Evolutionary conservation across 2,329 filamentous ascomycete genomes (phyloP).

Genomic region (Epichloe coenophiala): DNA sequence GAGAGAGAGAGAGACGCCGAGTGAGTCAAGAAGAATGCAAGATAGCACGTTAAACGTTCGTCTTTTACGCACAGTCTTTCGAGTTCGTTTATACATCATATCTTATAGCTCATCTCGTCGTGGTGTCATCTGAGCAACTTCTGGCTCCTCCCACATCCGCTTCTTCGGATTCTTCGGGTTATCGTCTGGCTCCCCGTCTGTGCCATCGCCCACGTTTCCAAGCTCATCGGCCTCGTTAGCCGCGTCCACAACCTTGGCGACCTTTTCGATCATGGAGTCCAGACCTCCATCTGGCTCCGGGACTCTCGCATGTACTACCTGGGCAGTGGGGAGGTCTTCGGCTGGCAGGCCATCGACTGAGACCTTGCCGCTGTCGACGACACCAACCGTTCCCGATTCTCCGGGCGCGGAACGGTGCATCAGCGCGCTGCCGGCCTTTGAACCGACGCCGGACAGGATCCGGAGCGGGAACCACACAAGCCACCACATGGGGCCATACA

Average conservation of each 20-base stretch:
- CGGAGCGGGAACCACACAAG: constrained; percentile 73
- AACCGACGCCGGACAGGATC: constrained; percentile 44
- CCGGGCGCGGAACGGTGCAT: constrained; percentile 20
- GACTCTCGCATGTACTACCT: constrained; percentile 22
- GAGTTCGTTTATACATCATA: neutral
- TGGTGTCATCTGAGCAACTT: constrained; percentile 9
- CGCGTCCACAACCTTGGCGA: constrained; percentile 40
- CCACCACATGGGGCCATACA: constrained; percentile 89
- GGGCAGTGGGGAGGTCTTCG: constrained; percentile 35
- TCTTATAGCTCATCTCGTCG: constrained; percentile 24
- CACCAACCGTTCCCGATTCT: constrained; percentile 13
- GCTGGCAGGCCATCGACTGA: constrained; percentile 23
- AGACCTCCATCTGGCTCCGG: constrained; percentile 8
- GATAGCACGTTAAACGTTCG: neutral
- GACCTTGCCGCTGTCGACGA: constrained; percentile 16
- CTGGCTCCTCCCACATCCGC: constrained; percentile 16
- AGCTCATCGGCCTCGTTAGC: constrained; percentile 22
- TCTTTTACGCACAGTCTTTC: neutral
- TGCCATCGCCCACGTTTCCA: constrained; percentile 10
- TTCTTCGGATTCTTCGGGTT: constrained; percentile 14
- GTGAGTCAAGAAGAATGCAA: neutral
- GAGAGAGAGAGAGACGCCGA: neutral
- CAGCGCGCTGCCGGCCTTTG: constrained; percentile 41
- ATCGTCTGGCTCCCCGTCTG: constrained; percentile 4
- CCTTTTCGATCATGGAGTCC: constrained; percentile 34